phyloP scores from a whole-genome alignment of 306 rosid genomes.

The Gleditsia sinensis region DNA sequence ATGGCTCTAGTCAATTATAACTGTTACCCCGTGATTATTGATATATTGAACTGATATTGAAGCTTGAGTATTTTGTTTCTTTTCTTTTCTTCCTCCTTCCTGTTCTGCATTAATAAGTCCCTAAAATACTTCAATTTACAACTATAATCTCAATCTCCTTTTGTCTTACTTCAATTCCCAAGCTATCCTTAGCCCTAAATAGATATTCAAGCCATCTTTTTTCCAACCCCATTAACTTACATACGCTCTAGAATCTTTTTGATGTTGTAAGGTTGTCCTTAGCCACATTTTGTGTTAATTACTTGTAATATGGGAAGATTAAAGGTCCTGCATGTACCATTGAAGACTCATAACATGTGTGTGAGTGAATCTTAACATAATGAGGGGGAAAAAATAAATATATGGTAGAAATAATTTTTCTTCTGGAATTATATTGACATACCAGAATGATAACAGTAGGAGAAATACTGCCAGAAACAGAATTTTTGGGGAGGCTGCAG shows the following conservation, averaged over 20 bases:
- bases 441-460: conserved; percentile 76
- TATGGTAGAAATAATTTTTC: not conserved
- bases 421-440: conserved; percentile 27
- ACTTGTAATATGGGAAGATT: not conserved
- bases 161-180: not conserved
- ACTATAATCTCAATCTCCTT: not conserved
- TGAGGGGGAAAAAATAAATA: not conserved
- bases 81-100: no score
- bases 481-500: conserved; percentile 70
- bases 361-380: not conserved
- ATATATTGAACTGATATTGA: no score
- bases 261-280: not conserved
- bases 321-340: not conserved
- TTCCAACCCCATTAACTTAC: not conserved
- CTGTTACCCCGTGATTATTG: no score
- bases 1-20: no score
- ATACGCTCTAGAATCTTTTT: not conserved
- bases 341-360: not conserved
- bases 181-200: not conserved
- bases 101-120: no score
- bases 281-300: not conserved
- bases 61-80: no score
- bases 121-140: not conserved
- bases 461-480: conserved; percentile 67
- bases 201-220: not conserved